Evolutionary conservation across 306 rosid genomes (phyloP), one percentile per base, ranked within the genome.

Genomic region (Gastrolobium bilobum): DNA sequence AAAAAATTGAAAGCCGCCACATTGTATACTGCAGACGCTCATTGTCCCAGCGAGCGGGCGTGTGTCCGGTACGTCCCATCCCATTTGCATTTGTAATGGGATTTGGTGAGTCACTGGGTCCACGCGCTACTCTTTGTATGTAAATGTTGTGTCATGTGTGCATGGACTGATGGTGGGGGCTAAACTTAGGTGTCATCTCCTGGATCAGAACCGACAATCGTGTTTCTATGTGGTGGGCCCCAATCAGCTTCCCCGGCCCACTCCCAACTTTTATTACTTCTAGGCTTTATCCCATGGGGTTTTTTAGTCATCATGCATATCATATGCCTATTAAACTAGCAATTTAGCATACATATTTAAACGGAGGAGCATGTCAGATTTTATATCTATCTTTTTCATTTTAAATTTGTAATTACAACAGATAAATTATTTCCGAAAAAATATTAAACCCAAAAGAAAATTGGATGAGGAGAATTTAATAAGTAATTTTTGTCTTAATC

Each of bases 1-100:
- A 9, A 50, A 63, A 63, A 62, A 37, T 76, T 76, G 63, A 76
- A 76, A 76, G 72, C 72, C 72, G 80, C 73, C 73, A 76, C 63
- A 54, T 48, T 14, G 48, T 38, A 35, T 30, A 31, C 7, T 11
- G 15, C 77, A 70, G 34, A 47, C 58, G n/a, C 47, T 31, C 5
- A 4, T 30, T 14, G 13, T 38, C 51, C 7, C 4, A 1, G 30
- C 11, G 43, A 48, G 40, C 3, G 9, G 11, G 64, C 26, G 52
- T 53, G 77, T 26, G 65, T 54, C 26, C 51, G 10, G 15, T 15
- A 37, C 77, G 31, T 56, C 15, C 57, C 56, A 58, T 73, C 57
- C 33, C 56, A 67, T 46, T 43, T 13, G 70, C 70, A 8, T 7
- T 66, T 11, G 58, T 29, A 4, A 4, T 30, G 73, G 57, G 73